Evolutionary conservation across 352 stramenopile genomes (phyloP).

Genomic region (Paralagenidium karlingii): DNA sequence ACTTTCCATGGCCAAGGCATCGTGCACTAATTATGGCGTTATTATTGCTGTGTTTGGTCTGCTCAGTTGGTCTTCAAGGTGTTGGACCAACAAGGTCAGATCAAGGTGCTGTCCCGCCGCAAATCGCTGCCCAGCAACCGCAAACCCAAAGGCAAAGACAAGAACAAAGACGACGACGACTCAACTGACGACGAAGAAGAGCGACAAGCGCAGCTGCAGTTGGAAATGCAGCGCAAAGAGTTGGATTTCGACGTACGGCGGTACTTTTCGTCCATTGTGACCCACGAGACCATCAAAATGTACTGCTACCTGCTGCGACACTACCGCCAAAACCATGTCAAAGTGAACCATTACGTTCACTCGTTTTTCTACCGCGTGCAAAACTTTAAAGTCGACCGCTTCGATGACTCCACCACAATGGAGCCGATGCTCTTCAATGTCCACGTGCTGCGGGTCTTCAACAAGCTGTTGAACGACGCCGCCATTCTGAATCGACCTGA

Average conservation of each 20-base stretch:
- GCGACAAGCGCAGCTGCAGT: conserved; percentile 41
- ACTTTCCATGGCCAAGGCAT: background rate
- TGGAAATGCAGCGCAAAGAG: conserved; percentile 81
- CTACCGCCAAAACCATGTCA: conserved; percentile 66
- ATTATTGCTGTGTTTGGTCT: background rate
- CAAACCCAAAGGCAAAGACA: conserved; percentile 22
- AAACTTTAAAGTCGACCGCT: conserved; percentile 53
- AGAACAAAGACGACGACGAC: conserved; percentile 32
- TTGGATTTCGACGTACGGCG: conserved; percentile 72
- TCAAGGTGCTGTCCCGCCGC: conserved; percentile 70
- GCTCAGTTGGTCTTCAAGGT: conserved; percentile 85
- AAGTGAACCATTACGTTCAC: conserved; percentile 85
- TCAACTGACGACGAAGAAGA: conserved; percentile 73
- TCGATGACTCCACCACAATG: conserved; percentile 67
- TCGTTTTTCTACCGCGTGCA: conserved; percentile 80
- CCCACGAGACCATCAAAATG: conserved; percentile 72
- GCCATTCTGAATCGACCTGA: conserved; percentile 40
- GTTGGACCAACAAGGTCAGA: conserved; percentile 65
- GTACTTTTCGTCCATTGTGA: conserved; percentile 74
- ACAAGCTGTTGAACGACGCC: conserved; percentile 75
- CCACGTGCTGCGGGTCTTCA: conserved; percentile 63
- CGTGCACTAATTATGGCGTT: background rate
- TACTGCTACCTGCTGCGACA: conserved; percentile 56
- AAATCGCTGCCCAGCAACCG: conserved; percentile 27
- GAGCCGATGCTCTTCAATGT: conserved; percentile 83